Conservation (phyloP, 768 basidiomycete species). For the Collybia mongolica region DNA sequence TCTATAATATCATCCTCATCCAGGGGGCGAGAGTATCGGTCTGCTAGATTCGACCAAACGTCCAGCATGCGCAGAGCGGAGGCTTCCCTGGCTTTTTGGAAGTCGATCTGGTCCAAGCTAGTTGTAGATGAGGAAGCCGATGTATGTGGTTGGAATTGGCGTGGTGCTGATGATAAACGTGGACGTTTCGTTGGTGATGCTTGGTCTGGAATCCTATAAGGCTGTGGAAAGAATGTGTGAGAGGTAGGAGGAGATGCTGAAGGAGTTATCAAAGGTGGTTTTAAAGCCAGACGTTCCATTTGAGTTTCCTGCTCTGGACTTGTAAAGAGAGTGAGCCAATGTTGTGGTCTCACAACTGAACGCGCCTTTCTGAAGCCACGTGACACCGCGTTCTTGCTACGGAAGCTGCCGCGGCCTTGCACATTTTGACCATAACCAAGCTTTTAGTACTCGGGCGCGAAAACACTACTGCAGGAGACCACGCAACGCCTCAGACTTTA, state of each 20-base stretch:
- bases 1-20: slow-evolving; percentile 84
- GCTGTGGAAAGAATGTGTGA: slow-evolving; percentile 19
- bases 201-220: slow-evolving; percentile 26
- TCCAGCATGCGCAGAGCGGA: slow-evolving; percentile 55
- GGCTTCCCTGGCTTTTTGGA: slow-evolving; percentile 55
- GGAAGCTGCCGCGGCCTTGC: no score
- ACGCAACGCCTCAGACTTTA: no score
- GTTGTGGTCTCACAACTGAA: not conserved
- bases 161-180: slow-evolving; percentile 45
- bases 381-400: not conserved
- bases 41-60: slow-evolving; percentile 67
- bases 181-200: slow-evolving; percentile 47
- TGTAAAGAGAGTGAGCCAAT: not conserved
- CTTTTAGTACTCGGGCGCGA: no score
- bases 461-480: no score
- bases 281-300: slow-evolving; percentile 1
- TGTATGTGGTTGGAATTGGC: slow-evolving; percentile 25
- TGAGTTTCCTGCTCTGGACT: not conserved
- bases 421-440: no score
- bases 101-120: slow-evolving; percentile 31
- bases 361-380: not conserved
- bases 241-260: slow-evolving; percentile 51
- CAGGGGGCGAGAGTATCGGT: slow-evolving; percentile 61
- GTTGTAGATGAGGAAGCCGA: slow-evolving; percentile 35
- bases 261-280: slow-evolving; percentile 43